Conservation (phyloP, 2,329 filamentous ascomycete species). For the Diaporthe amygdali region DNA sequence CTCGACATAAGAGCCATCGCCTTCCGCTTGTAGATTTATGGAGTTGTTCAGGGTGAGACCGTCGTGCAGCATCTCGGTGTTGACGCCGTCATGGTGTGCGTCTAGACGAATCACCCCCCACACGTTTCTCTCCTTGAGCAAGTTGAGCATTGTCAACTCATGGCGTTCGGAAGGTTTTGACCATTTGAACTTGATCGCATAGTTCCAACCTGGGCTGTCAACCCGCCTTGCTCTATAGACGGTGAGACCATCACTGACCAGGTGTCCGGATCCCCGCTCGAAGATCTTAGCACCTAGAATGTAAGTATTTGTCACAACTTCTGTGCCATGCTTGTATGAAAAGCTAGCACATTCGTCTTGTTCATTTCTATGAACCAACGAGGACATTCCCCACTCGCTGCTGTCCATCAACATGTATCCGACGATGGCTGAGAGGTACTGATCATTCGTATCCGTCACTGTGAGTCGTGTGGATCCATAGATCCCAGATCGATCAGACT, state of each 20-base stretch:
- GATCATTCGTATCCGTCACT: neutral
- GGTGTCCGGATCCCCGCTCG: neutral
- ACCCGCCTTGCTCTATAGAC: neutral
- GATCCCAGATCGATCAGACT: neutral
- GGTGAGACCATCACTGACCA: neutral
- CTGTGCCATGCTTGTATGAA: neutral
- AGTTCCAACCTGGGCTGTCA: neutral
- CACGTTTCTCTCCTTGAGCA: neutral
- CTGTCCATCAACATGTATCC: neutral
- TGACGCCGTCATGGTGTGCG: neutral
- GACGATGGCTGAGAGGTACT: neutral
- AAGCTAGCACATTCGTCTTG: neutral
- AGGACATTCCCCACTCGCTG: neutral
- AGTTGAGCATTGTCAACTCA: neutral
- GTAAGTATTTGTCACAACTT: neutral
- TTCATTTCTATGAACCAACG: neutral
- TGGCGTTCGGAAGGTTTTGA: neutral
- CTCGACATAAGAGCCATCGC: neutral
- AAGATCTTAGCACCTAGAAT: neutral
- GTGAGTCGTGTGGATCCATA: neutral
- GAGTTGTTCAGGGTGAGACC: neutral
- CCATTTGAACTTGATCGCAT: constrained; percentile 2
- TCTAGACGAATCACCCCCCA: neutral
- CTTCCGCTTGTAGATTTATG: too few relatives aligned
- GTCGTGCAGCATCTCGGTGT: neutral